Percentiles rank a stretch among this genome's conserved stretches.
These are phyloP conservation scores for Coemansia javaensis DNA, from an alignment of 192 early-diverging fungal genomes.

Conservation along the genomic window DNA sequence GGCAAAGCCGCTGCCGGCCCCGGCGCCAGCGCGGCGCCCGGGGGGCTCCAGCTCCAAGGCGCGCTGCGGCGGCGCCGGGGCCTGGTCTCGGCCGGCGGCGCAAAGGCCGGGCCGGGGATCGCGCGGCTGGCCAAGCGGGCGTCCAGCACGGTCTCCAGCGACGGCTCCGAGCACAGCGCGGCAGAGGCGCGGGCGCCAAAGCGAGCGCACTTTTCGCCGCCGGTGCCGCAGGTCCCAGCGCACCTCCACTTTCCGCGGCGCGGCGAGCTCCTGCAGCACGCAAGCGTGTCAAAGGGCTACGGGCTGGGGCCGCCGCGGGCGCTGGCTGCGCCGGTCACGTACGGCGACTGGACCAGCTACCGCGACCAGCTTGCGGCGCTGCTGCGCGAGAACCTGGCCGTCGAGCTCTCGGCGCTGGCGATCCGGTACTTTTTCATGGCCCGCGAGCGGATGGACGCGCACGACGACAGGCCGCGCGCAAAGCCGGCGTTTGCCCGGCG, in stretches of 20 bases:
- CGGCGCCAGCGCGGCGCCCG: not conserved
- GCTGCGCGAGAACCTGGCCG: slow-evolving; percentile 38
- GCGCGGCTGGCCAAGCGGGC: slow-evolving; percentile 8
- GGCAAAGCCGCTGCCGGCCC: not conserved
- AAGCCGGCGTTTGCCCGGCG: not conserved
- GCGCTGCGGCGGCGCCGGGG: slow-evolving; percentile 9
- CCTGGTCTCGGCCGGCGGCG: too few relatives aligned
- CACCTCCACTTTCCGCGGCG: slow-evolving; percentile 44
- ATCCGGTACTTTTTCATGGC: slow-evolving; percentile 49
- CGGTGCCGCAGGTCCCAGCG: slow-evolving; percentile 6
- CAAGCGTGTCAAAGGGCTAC: slow-evolving; percentile 42
- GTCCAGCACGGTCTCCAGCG: slow-evolving; percentile 5
- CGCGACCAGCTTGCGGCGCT: slow-evolving; percentile 12
- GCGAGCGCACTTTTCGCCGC: slow-evolving; percentile 25
- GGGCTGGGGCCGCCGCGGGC: slow-evolving; percentile 29
- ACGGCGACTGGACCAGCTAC: slow-evolving; percentile 18
- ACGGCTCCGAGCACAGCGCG: not conserved
- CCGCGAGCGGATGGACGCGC: slow-evolving; percentile 18
- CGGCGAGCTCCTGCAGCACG: slow-evolving; percentile 44
- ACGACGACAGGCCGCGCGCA: not conserved
- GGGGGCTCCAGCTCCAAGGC: slow-evolving; percentile 16
- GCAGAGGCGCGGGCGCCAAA: not conserved
- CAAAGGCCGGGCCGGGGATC: not conserved
- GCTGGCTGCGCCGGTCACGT: slow-evolving; percentile 21
- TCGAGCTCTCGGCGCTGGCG: slow-evolving; percentile 31